Evolutionary conservation across 345 rosid genomes (phyloP).

Genomic region (Populus ilicifolia): DNA sequence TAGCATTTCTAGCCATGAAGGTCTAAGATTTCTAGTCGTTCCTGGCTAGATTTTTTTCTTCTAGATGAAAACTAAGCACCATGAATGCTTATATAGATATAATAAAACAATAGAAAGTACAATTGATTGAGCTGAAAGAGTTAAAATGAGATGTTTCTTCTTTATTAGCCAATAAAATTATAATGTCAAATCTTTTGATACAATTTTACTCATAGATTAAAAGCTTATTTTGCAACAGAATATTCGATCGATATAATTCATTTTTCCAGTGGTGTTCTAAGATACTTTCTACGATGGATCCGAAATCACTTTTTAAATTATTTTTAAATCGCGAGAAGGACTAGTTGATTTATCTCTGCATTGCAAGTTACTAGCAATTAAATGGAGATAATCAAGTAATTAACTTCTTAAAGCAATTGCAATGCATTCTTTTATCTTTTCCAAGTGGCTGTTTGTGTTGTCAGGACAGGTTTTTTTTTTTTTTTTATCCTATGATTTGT

Average conservation of each 20-base stretch:
- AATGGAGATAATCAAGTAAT: background rate
- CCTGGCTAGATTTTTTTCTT: too few relatives aligned
- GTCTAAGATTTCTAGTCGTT: too few relatives aligned
- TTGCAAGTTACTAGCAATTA: background rate
- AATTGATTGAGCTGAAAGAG: background rate
- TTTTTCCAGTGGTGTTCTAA: too few relatives aligned
- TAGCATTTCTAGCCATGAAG: too few relatives aligned
- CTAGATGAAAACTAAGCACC: too few relatives aligned
- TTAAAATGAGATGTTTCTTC: background rate
- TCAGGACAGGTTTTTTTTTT: background rate
- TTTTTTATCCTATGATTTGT: background rate
- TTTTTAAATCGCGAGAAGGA: background rate
- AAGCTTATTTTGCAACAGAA: too few relatives aligned
- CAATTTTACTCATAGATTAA: too few relatives aligned
- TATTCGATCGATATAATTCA: too few relatives aligned
- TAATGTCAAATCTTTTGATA: too few relatives aligned
- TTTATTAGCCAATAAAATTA: too few relatives aligned
- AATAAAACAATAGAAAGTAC: background rate
- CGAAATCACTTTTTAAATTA: too few relatives aligned
- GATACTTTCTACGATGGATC: background rate
- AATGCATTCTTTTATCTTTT: background rate
- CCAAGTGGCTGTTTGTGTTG: background rate
- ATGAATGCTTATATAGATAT: too few relatives aligned
- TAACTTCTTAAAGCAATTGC: background rate
- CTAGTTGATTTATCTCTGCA: background rate